These are phyloP conservation scores for Candolleomyces aberdarensis DNA, from an alignment of 768 basidiomycete genomes.

Conservation along the genomic window DNA sequence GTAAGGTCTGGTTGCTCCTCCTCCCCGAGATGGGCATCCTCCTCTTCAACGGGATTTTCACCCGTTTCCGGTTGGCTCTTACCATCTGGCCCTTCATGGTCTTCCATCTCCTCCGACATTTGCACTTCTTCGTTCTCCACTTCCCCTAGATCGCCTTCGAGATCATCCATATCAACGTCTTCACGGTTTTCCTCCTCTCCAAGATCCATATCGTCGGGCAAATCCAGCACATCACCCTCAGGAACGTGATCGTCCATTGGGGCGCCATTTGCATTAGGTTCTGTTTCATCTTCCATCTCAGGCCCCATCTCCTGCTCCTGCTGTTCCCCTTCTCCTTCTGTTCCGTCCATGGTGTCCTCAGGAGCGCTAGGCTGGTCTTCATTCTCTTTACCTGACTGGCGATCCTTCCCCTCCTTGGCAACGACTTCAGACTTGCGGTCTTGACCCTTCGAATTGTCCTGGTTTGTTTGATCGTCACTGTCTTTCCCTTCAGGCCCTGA, in stretches of 20 bases:
- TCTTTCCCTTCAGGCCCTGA: conserved; percentile 50
- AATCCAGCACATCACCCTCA: conserved; percentile 80
- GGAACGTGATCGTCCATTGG: conserved; percentile 75
- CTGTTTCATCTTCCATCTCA: conserved; percentile 35
- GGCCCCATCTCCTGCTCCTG: conserved; percentile 22
- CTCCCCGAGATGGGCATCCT: conserved; percentile 30
- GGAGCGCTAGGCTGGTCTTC: conserved; percentile 15
- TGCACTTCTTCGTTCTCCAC: conserved; percentile 36
- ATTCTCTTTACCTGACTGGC: conserved; percentile 22
- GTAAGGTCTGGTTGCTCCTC: conserved; percentile 21
- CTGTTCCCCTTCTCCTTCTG: conserved; percentile 11
- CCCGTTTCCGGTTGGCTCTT: conserved; percentile 29
- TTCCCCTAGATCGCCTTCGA: conserved; percentile 82
- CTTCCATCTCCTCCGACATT: conserved; percentile 26
- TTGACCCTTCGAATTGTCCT: conserved; percentile 56
- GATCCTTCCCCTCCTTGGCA: conserved; percentile 67
- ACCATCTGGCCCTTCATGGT: conserved; percentile 31
- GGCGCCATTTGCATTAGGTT: conserved; percentile 52
- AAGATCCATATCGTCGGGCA: conserved; percentile 85
- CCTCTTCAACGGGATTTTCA: conserved; percentile 28
- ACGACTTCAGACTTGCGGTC: conserved; percentile 62
- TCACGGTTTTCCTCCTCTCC: conserved; percentile 28
- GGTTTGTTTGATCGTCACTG: conserved; percentile 53
- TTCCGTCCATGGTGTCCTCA: conserved; percentile 12
- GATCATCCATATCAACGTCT: conserved; percentile 36